Evolutionary conservation across 2,329 filamentous ascomycete species (phyloP).

Genomic region (Colletotrichum tofieldiae): DNA sequence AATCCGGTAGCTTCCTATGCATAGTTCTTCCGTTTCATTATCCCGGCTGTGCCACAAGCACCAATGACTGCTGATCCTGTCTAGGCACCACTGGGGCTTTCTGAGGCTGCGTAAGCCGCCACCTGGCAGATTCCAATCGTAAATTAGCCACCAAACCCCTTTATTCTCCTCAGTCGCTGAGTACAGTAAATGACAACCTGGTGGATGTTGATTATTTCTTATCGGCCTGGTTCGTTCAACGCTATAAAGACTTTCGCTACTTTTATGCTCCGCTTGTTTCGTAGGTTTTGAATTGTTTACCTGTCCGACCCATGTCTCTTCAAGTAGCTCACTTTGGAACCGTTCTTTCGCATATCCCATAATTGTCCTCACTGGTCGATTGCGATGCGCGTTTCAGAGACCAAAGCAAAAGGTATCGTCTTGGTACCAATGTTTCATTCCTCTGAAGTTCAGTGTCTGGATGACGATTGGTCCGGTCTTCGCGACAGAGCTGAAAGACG

Average conservation of each 20-base stretch:
- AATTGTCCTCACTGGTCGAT: background rate
- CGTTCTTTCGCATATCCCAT: background rate
- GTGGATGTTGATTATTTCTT: background rate
- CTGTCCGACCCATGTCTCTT: background rate
- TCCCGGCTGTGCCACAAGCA: background rate
- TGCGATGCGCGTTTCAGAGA: background rate
- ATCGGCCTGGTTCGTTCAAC: background rate
- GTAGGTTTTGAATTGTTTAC: no score
- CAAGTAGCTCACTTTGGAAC: background rate
- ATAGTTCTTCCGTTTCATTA: background rate
- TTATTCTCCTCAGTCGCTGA: background rate
- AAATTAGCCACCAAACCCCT: background rate
- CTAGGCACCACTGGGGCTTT: background rate
- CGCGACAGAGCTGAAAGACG: conserved; percentile 50
- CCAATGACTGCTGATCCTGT: background rate
- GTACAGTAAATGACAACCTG: background rate
- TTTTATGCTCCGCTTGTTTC: background rate
- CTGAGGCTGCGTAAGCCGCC: background rate
- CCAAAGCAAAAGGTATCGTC: background rate
- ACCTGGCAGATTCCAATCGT: background rate
- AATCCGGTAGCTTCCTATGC: background rate
- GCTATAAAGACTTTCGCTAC: no score
- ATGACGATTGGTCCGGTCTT: conserved; percentile 56
- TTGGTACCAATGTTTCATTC: conserved; percentile 16
- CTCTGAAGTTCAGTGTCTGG: conserved; percentile 15